A percentile compares a stretch with the other conserved stretches of the same genome.
These are phyloP conservation scores for Gorgonomyces haynaldii DNA, from an alignment of 192 early-diverging fungal genomes.

Conservation along the genomic window DNA sequence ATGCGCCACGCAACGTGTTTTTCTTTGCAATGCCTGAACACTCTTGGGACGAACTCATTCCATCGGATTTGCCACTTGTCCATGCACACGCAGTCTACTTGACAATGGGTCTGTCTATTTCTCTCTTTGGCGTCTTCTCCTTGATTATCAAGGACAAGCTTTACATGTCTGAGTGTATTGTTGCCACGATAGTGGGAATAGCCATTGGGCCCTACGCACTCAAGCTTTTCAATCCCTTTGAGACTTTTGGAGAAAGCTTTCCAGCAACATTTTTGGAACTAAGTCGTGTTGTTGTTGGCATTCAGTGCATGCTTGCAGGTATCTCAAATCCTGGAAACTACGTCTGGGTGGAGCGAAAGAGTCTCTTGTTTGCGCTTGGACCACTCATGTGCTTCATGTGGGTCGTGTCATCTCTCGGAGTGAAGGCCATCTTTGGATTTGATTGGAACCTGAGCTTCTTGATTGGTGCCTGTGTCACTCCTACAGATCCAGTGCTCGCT, in stretches of 20 bases:
- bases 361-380: constrained; percentile 56
- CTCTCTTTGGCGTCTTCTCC: constrained; percentile 22
- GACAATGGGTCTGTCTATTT: neutral
- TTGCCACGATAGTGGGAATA: constrained; percentile 75
- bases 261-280: constrained; percentile 56
- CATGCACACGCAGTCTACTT: neutral
- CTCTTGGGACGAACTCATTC: neutral
- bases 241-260: constrained; percentile 29
- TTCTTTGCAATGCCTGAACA: too few relatives aligned
- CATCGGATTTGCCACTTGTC: neutral
- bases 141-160: constrained; percentile 30
- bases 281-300: constrained; percentile 65
- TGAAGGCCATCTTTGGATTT: constrained; percentile 32
- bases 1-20: too few relatives aligned
- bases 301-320: constrained; percentile 83
- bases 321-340: constrained; percentile 68
- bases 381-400: constrained; percentile 80
- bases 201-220: constrained; percentile 65
- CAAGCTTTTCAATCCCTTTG: constrained; percentile 56
- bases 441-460: neutral
- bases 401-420: constrained; percentile 51
- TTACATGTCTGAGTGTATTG: constrained; percentile 39
- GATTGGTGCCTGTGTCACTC: constrained; percentile 57
- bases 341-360: constrained; percentile 49
- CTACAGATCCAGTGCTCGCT: constrained; percentile 91